Evolutionary conservation across 108 stramenopile genomes (phyloP), one percentile per base, ranked within the genome.

Genomic region (Skeletonema tropicum): DNA sequence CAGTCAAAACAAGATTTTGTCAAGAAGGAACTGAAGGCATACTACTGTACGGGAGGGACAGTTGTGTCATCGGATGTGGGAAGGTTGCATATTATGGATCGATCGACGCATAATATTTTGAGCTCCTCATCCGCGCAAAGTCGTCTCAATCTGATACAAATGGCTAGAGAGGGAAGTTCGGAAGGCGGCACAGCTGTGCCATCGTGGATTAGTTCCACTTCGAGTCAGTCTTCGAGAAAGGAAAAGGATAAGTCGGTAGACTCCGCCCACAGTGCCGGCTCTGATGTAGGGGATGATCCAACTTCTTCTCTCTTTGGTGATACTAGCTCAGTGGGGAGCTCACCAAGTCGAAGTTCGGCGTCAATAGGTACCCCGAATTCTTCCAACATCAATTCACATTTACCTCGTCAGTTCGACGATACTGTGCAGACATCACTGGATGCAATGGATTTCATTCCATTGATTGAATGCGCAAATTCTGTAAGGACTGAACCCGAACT

Each of bases 31-130:
- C 69, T 96, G 14, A 76, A 76, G 60, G 83, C 92, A 10, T 96
- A 93, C 68, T 96, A 91, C 73, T 91, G 90, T 60, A 94, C 94
- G 14, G 92, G 92, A 29, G 92, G 90, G 9, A 89, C 91, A 19
- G 78, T 88, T 15, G 91, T 93, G 3, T 25, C 76, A 21, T 83
- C 88, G 15, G 78, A 88, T 35, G 94, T 93, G 46, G 94, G 94
- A 38, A 81, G 70, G n/a, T 90, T 82, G 68, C 94, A 95, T 60
- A 90, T 95, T 31, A 87, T 95, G 91, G 94, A 95, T 78, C 60
- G 94, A 57, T 92, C 92, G 12, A 93, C 94, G 2, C 94, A 95
- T 82, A 63, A 83, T 9, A 67, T 93, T 15, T 45, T 93, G 59
- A 90, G 90, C 60, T 88, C 94, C 6, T 92, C 85, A 19, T 91